These are phyloP conservation scores for Colletotrichum cordylinicola DNA, from an alignment of 2,329 filamentous ascomycete species.

Conservation along the genomic window DNA sequence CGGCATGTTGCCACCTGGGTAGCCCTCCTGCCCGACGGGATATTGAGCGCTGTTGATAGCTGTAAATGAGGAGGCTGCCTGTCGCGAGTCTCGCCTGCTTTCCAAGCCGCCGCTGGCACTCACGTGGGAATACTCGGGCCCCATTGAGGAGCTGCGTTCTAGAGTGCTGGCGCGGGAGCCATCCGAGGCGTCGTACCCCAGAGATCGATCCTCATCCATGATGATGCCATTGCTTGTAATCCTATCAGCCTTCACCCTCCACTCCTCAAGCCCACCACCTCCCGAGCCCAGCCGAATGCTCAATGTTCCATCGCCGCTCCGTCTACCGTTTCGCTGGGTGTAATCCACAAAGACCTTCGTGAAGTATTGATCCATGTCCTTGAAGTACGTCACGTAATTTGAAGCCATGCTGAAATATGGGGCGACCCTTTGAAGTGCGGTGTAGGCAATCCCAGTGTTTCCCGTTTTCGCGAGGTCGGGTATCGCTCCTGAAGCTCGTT, in stretches of 20 bases:
- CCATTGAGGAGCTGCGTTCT: conserved; percentile 34
- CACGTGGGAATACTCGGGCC: conserved; percentile 26
- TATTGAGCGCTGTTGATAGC: conserved; percentile 38
- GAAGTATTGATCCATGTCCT: conserved; percentile 60
- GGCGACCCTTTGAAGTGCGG: conserved; percentile 57
- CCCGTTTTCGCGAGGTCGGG: conserved; percentile 40
- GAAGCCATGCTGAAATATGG: conserved; percentile 60
- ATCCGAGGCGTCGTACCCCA: conserved; percentile 26
- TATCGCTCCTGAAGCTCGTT: conserved; percentile 27
- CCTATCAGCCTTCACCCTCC: conserved; percentile 44
- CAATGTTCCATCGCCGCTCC: conserved; percentile 35
- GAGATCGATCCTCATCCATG: conserved; percentile 33
- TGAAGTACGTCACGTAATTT: conserved; percentile 59
- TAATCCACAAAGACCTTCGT: conserved; percentile 45
- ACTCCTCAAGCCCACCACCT: conserved; percentile 62
- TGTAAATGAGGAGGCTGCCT: conserved; percentile 38
- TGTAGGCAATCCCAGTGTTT: conserved; percentile 52
- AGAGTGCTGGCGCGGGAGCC: conserved; percentile 33
- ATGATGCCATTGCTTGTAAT: conserved; percentile 52
- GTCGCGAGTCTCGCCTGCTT: conserved; percentile 25
- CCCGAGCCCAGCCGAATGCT: conserved; percentile 46
- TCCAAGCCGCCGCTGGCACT: neutral
- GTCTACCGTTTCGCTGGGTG: conserved; percentile 30
- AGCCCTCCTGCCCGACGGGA: neutral
- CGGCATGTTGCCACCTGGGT: neutral